Base-by-base conservation (phyloP, 768 basidiomycete genomes). In the Lactarius trivialis region DNA sequence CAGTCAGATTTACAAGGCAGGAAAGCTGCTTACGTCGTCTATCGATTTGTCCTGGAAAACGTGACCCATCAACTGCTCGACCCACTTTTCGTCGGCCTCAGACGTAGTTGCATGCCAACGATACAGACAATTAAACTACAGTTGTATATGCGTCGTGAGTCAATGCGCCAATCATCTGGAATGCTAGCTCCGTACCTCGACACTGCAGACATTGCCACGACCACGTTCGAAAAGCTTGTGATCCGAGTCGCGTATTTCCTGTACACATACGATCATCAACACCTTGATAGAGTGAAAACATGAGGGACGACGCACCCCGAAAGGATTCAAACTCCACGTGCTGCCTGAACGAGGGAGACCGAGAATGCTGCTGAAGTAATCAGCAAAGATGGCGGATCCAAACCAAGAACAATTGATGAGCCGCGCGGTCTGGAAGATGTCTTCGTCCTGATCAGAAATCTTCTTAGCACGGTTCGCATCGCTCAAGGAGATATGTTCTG, bases 61-160 rank as follows among this genome's bases (percentile, higher is more conserved):
- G 6, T 78, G 60, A 32, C 67, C 65, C 68, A 88, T 83, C 19
- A 83, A 71, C 21, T 69, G 32, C 37, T 74, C 68, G 3, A 85
- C 81, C 88, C 89, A 92, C 60, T 83, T 72, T 70, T 89, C 91
- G 57, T 92, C 91, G 57, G 80, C 78, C 17, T 70, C 67, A 49
- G 87, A 90, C 0, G 87, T 89, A 0, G 91, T 91, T 1, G 91
- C 86, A 51, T 93, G 91, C 91, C 91, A 83, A 79, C 88, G 82
- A 72, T 93, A 93, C 59, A 93, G 74, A 68, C 87, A 88, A 68
- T 93, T 93, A 77, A 93, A 93, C 86, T 89, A 41, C 11, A 67
- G 36, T 7, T 17, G n/a, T 15, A 50, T 41, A 24, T 59, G 19
- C 45, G 41, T 33, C 50, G 32, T 21, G 21, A 6, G 39, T 4